Evolutionary conservation across 176 grass and related monocot genomes (phyloP).

Genomic region (Zea mays): DNA sequence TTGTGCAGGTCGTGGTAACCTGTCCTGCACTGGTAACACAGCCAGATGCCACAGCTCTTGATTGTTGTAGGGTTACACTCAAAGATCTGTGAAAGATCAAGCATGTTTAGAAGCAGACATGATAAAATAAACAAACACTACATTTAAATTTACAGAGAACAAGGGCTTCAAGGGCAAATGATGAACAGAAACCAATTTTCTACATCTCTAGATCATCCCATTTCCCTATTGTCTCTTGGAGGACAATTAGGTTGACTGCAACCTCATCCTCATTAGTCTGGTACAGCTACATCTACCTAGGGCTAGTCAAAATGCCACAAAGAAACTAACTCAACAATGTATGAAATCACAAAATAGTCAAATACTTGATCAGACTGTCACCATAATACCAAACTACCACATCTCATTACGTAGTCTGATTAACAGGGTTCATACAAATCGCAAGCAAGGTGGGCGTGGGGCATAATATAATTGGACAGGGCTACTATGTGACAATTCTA

Average conservation of each 20-base stretch:
- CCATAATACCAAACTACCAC: background rate
- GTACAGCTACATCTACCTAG: background rate
- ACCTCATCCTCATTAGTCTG: background rate
- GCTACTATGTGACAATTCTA: background rate
- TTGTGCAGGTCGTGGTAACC: too few species aligned
- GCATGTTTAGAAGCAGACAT: too few species aligned
- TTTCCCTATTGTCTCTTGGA: background rate
- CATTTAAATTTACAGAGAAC: too few species aligned
- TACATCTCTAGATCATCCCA: background rate
- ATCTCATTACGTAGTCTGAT: background rate
- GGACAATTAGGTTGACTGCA: background rate
- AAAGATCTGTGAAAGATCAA: too few species aligned
- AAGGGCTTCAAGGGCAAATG: background rate
- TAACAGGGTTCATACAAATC: too few species aligned
- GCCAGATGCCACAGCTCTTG: too few species aligned
- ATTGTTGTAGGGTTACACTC: too few species aligned
- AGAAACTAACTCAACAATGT: background rate
- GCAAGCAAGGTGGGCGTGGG: background rate
- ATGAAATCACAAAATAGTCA: background rate
- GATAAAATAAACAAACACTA: too few species aligned
- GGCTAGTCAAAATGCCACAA: background rate
- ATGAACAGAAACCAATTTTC: background rate
- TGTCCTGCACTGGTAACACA: too few species aligned
- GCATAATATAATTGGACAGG: background rate
- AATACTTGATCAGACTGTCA: background rate